phyloP scores from a whole-genome alignment of 371 early-diverging fungal genomes.

The Mortierella sp. region DNA sequence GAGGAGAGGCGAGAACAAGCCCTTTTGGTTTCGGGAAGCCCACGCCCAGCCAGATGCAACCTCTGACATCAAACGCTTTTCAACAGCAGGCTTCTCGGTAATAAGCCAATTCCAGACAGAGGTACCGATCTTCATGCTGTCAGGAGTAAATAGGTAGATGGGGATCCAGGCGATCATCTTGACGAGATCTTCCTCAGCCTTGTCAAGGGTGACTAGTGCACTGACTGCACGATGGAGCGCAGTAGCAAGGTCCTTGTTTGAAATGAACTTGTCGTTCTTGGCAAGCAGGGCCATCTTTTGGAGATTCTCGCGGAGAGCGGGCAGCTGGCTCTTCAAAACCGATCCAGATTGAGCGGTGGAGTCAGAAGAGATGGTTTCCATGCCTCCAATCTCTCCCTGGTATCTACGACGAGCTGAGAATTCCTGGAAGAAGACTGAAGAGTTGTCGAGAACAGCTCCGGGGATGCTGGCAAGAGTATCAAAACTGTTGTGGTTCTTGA shows the following conservation, averaged over 20 bases:
- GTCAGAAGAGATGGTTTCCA: slow-evolving; percentile 53
- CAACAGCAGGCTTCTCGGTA: slow-evolving; percentile 79
- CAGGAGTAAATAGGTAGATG: slow-evolving; percentile 82
- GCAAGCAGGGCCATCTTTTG: slow-evolving; percentile 59
- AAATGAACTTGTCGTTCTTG: slow-evolving; percentile 59
- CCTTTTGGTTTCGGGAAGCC: slow-evolving; percentile 81
- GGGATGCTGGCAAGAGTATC: slow-evolving; percentile 61
- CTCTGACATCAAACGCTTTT: slow-evolving; percentile 83
- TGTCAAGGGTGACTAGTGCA: slow-evolving; percentile 33
- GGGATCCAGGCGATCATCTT: slow-evolving; percentile 89
- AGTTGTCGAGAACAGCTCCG: slow-evolving; percentile 62
- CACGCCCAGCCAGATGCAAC: slow-evolving; percentile 88
- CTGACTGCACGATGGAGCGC: slow-evolving; percentile 67
- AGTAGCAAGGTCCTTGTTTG: slow-evolving; percentile 64
- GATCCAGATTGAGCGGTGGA: slow-evolving; percentile 28
- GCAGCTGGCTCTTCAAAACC: slow-evolving; percentile 57
- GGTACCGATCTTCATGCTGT: slow-evolving; percentile 82
- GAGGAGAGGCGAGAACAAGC: slow-evolving; percentile 75
- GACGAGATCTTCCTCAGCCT: slow-evolving; percentile 79
- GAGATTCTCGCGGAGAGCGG: slow-evolving; percentile 58
- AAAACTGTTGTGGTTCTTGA: slow-evolving; percentile 63
- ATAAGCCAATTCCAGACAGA: slow-evolving; percentile 92
- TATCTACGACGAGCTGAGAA: slow-evolving; percentile 69
- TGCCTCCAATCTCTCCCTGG: slow-evolving; percentile 72
- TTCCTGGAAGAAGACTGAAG: slow-evolving; percentile 71